phyloP scores from a whole-genome alignment of 495 filamentous ascomycete species.

The Trichoderma parareesei region DNA sequence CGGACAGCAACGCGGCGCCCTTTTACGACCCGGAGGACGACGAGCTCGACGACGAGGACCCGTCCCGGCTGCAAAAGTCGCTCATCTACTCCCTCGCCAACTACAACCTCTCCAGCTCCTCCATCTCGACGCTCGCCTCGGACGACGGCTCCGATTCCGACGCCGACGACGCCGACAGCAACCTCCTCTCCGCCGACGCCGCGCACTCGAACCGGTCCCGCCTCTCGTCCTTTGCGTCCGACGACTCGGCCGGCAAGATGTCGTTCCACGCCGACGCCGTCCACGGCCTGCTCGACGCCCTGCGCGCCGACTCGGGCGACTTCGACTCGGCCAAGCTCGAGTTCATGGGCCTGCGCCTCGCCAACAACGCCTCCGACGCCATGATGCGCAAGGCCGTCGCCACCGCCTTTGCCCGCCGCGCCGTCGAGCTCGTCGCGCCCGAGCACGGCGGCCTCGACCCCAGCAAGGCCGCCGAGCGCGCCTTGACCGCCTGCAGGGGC shows the following conservation, averaged over 20 bases:
- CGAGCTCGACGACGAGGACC: slow-evolving; percentile 34
- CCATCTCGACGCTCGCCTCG: slow-evolving; percentile 56
- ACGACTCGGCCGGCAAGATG: slow-evolving; percentile 32
- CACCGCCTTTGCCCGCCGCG: slow-evolving; percentile 73
- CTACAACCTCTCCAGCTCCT: slow-evolving; percentile 64
- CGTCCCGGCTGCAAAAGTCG: slow-evolving; percentile 28
- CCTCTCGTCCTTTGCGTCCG: slow-evolving; percentile 43
- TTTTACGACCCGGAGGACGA: slow-evolving; percentile 39
- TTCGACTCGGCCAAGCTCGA: slow-evolving; percentile 86
- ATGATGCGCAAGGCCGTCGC: slow-evolving; percentile 82
- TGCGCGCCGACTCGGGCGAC: slow-evolving; percentile 54
- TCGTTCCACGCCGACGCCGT: slow-evolving; percentile 83
- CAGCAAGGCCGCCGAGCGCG: slow-evolving; percentile 55
- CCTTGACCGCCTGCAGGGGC: slow-evolving; percentile 39
- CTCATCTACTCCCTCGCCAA: slow-evolving; percentile 62
- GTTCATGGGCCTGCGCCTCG: slow-evolving; percentile 80
- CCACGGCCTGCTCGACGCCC: slow-evolving; percentile 70
- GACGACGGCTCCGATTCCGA: slow-evolving; percentile 24
- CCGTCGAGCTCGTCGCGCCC: slow-evolving; percentile 59
- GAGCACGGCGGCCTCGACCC: slow-evolving; percentile 44
- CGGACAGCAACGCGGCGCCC: slow-evolving; percentile 42
- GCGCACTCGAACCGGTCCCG: slow-evolving; percentile 29
- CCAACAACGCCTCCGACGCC: slow-evolving; percentile 77
- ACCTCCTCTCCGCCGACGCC: slow-evolving; percentile 14
- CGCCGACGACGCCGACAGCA: slow-evolving; percentile 13